Evolutionary conservation across 495 filamentous ascomycete genomes (phyloP).

Genomic region (Rhizodiscina lignyota): DNA sequence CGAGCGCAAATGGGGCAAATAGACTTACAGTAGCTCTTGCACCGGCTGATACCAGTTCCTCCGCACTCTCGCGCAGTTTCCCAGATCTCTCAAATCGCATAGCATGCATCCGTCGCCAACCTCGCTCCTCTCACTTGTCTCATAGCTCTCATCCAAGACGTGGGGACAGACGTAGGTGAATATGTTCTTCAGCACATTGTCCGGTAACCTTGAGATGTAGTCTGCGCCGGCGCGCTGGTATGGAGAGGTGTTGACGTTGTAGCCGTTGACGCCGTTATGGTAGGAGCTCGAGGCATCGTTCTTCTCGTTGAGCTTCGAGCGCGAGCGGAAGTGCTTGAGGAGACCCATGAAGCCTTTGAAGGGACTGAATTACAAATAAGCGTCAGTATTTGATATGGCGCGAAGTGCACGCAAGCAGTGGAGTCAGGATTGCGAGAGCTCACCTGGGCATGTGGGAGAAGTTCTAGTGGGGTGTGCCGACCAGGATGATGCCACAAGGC

Average conservation of each 20-base stretch:
- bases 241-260: too few relatives aligned
- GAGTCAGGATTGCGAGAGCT: too few relatives aligned
- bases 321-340: constrained; percentile 26
- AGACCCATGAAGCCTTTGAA: constrained; percentile 25
- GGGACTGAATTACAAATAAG: too few relatives aligned
- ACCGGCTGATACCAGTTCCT: constrained; percentile 45
- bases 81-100: constrained; percentile 84
- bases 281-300: too few relatives aligned
- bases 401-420: too few relatives aligned
- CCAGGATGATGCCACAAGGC: too few relatives aligned
- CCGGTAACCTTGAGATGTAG: constrained; percentile 37
- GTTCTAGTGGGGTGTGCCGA: too few relatives aligned
- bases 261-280: too few relatives aligned
- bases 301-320: constrained; percentile 20
- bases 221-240: constrained; percentile 26
- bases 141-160: constrained; percentile 55
- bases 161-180: constrained; percentile 78
- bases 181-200: constrained; percentile 49
- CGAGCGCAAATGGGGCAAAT: too few relatives aligned
- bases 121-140: constrained; percentile 65
- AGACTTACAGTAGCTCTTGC: constrained; percentile 44
- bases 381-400: too few relatives aligned
- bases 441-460: too few relatives aligned
- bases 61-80: constrained; percentile 57
- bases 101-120: constrained; percentile 82